These are phyloP conservation scores for Pyrenochaeta sp. DNA, from an alignment of 2,329 filamentous ascomycete genomes.

Conservation along the genomic window DNA sequence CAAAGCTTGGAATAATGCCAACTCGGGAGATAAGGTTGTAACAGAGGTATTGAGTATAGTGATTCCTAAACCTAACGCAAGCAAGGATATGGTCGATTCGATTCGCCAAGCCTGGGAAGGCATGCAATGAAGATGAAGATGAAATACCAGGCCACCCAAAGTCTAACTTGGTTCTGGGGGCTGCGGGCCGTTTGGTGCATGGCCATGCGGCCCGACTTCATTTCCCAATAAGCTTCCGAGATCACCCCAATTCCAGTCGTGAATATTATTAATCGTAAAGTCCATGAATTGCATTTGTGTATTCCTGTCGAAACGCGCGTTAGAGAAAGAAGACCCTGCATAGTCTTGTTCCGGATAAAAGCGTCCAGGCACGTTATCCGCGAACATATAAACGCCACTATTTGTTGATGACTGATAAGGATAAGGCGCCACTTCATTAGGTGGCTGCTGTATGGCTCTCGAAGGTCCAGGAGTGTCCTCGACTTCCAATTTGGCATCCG, in stretches of 20 bases:
- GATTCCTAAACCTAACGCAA: no score
- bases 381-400: conserved; percentile 40
- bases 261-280: conserved; percentile 44
- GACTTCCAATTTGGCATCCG: conserved; percentile 11
- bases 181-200: conserved; percentile 11
- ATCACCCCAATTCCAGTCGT: conserved; percentile 47
- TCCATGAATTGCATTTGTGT: conserved; percentile 47
- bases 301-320: conserved; percentile 32
- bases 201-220: conserved; percentile 20
- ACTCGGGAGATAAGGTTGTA: no score
- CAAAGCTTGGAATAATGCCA: no score
- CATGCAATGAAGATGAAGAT: no score
- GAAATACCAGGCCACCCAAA: no score
- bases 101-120: no score
- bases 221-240: conserved; percentile 36
- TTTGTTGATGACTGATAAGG: conserved; percentile 31
- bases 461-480: conserved; percentile 8
- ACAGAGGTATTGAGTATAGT: no score
- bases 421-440: conserved; percentile 21
- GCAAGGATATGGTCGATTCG: no score
- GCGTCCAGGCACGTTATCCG: conserved; percentile 30
- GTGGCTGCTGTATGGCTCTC: conserved; percentile 15
- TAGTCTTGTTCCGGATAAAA: conserved; percentile 32
- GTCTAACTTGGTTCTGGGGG: conserved; percentile 3
- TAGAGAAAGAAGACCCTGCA: conserved; percentile 19